A percentile compares a stretch with the other conserved stretches of the same genome.
These are phyloP conservation scores for Pulveroboletus sp. DNA, from an alignment of 768 basidiomycete genomes.

Conservation along the genomic window DNA sequence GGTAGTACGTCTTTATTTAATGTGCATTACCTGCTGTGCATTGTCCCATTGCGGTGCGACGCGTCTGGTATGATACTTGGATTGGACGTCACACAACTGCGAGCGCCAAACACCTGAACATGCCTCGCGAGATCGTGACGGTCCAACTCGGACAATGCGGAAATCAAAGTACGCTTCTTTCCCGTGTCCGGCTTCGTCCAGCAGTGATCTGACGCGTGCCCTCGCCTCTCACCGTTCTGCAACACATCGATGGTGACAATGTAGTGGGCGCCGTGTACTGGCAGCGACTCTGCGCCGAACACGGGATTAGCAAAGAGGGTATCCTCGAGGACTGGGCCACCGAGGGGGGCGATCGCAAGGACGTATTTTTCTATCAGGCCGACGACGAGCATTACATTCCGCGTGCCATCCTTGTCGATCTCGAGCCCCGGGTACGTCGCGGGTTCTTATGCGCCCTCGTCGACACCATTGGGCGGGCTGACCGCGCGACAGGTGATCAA, in stretches of 20 bases:
- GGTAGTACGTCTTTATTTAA: slow-evolving; percentile 15
- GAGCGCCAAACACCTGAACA: slow-evolving; percentile 24
- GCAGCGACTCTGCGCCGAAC: slow-evolving; percentile 97
- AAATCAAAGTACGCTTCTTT: slow-evolving; percentile 67
- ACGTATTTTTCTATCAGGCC: slow-evolving; percentile 99
- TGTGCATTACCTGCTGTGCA: slow-evolving; percentile 18
- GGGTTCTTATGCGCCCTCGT: no score
- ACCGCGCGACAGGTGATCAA: slow-evolving; percentile 81
- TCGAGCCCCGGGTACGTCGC: slow-evolving; percentile 83
- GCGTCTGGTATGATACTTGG: slow-evolving; percentile 4
- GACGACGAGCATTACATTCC: slow-evolving; percentile 99
- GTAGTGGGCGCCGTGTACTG: slow-evolving; percentile 96
- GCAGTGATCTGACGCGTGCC: slow-evolving; percentile 2
- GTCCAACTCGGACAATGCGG: slow-evolving; percentile 89
- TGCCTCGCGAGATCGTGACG: slow-evolving; percentile 84
- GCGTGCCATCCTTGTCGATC: slow-evolving; percentile 90
- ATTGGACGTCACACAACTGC: slow-evolving; percentile 3
- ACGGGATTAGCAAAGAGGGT: slow-evolving; percentile 94
- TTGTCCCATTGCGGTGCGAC: slow-evolving; percentile 3
- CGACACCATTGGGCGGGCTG: no score
- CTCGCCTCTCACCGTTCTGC: no score
- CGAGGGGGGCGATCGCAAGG: slow-evolving; percentile 93
- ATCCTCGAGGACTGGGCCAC: slow-evolving; percentile 97
- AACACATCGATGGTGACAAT: background rate
- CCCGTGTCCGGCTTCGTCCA: slow-evolving; percentile 2